Evolutionary conservation across 306 rosid species (phyloP).

Genomic region (Corylus americana): DNA sequence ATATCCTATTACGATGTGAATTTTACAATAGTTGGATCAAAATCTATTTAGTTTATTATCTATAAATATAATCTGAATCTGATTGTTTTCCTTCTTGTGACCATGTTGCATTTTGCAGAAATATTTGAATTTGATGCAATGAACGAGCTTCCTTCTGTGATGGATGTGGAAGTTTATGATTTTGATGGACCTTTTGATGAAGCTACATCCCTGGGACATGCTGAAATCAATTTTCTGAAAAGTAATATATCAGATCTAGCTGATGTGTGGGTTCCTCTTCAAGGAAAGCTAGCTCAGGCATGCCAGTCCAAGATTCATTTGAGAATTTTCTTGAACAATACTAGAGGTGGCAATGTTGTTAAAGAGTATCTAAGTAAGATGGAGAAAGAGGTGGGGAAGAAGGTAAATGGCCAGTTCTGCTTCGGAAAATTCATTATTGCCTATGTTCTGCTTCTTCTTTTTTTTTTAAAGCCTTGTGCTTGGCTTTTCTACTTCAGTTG

Average conservation of each 20-base stretch:
- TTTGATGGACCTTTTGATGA: constrained; percentile 96
- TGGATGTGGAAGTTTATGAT: constrained; percentile 81
- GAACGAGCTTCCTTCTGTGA: constrained; percentile 92
- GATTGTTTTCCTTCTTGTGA: constrained; percentile 24
- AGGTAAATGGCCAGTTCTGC: constrained; percentile 52
- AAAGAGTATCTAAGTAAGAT: constrained; percentile 79
- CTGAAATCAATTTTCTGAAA: constrained; percentile 83
- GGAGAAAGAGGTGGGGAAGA: constrained; percentile 99
- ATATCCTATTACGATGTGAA: not conserved
- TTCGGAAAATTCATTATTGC: constrained; percentile 13
- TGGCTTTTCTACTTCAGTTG: constrained; percentile 19
- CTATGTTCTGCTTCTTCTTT: constrained; percentile 6
- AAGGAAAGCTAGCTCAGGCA: constrained; percentile 78
- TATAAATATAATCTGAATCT: constrained; percentile 11
- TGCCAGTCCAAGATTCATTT: constrained; percentile 85
- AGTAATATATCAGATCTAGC: constrained; percentile 83
- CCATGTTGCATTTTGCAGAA: constrained; percentile 49
- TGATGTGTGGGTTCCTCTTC: constrained; percentile 88
- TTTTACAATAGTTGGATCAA: constrained; percentile 8
- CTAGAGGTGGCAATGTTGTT: constrained; percentile 69
- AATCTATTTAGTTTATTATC: not conserved
- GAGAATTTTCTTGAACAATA: constrained; percentile 85
- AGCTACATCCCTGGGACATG: constrained; percentile 67
- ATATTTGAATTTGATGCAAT: constrained; percentile 97
- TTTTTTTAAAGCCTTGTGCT: constrained; percentile 18